Base-by-base conservation (phyloP, 768 basidiomycete species). In the Holtermanniella nyarrowii region DNA sequence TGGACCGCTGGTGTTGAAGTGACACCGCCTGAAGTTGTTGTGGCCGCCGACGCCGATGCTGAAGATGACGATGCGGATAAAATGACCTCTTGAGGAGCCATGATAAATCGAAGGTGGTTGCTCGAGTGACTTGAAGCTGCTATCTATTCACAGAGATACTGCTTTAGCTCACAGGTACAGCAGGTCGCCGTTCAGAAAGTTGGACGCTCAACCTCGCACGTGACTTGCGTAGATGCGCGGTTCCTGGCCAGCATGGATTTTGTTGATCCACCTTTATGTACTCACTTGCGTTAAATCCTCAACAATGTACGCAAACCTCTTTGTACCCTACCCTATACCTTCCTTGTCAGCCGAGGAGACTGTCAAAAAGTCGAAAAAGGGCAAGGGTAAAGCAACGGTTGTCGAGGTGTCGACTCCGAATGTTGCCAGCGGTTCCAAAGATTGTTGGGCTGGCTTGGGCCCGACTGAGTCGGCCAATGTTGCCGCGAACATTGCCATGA, bases 1-100 rank as follows among this genome's bases (percentile, higher is more conserved):
- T 81, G 73, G 48, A 93, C 79, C 20, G 81, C 71, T 13, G 67
- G 60, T 14, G 60, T 48, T 4, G 45, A 46, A 46, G 51, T 24
- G 42, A n/a, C 41, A 41, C 13, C 58, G 42, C 52, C 52, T 44
- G 50, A 5, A 18, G 49, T 45, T 1, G 56, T 26, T 7, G 53
- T 45, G 13, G 59, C 27, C 24, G 60, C 43, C 1, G 62, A 51
- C 10, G 58, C 44, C 12, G 55, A 53, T 13, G 59, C 37, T 25
- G 57, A 60, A 4, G 56, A 46, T 3, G 66, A 62, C 20, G 64
- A 69, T 11, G 68, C 55, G 14, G 66, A 65, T 13, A 69, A 52
- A 45, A 71, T 69, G 26, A 69, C 31, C 41, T 71, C 70, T 53
- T 69, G 68, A 11, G 63, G 62, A 40, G 57, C 37, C 62, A 63